Percentiles rank a stretch among this genome's conserved stretches.
These are phyloP conservation scores for Cryptococcus sp. DNA, from an alignment of 1,284 basidiomycete genomes.

Conservation along the genomic window DNA sequence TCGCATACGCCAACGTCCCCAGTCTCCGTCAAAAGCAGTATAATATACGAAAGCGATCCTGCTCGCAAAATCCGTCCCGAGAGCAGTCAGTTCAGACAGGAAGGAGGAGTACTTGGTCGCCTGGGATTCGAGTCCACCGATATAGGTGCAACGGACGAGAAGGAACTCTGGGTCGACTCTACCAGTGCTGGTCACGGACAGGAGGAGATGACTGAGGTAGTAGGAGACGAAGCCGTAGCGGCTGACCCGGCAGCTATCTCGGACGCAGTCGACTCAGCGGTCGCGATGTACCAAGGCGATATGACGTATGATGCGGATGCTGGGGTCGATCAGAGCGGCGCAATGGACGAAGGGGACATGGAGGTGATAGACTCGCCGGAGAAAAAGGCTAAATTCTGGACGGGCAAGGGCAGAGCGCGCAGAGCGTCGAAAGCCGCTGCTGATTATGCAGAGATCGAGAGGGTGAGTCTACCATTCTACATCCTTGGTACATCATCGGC, in stretches of 20 bases:
- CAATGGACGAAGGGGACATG: conserved; percentile 11
- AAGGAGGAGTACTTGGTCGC: conserved; percentile 1
- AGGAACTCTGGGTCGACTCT: background rate
- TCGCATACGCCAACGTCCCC: background rate
- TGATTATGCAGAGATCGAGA: conserved; percentile 11
- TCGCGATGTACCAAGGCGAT: background rate
- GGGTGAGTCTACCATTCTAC: conserved; percentile 7
- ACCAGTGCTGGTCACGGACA: background rate
- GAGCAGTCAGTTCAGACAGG: background rate
- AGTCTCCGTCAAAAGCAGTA: too few species aligned
- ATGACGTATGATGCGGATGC: too few species aligned
- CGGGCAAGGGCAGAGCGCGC: conserved; percentile 20
- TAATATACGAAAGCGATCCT: too few species aligned
- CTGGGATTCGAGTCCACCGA: background rate
- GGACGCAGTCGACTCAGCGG: background rate
- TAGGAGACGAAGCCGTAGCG: too few species aligned
- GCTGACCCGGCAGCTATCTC: background rate
- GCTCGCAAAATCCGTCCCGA: too few species aligned
- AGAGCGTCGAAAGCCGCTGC: conserved; percentile 20
- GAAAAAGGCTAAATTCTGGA: conserved; percentile 36
- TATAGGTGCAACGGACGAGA: too few species aligned
- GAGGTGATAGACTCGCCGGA: conserved; percentile 27
- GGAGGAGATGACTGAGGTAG: background rate
- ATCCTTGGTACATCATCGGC: background rate
- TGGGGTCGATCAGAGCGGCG: background rate